Evolutionary conservation across 805 yeast genomes (phyloP).

Genomic region (Wickerhamiella qilinensis): DNA sequence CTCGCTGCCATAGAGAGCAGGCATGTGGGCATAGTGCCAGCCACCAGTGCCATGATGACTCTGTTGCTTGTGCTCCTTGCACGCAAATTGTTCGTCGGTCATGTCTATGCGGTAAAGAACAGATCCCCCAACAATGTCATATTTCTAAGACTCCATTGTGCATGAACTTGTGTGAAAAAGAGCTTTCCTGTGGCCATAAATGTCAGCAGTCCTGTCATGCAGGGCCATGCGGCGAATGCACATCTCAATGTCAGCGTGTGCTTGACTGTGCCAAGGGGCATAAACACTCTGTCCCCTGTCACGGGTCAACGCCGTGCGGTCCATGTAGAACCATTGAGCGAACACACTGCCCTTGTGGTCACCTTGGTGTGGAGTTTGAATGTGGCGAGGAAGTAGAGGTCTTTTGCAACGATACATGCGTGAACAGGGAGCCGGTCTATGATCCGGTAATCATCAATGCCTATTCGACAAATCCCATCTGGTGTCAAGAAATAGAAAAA

Average conservation of each 20-base stretch:
- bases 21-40: conserved; percentile 19
- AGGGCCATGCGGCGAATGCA: conserved; percentile 47
- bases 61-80: conserved; percentile 11
- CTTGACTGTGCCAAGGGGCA: conserved; percentile 40
- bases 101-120: conserved; percentile 46
- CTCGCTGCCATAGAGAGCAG: conserved; percentile 14
- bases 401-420: conserved; percentile 47
- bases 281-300: conserved; percentile 45
- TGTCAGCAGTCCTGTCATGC: conserved; percentile 42
- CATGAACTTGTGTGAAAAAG: conserved; percentile 39
- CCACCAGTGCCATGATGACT: conserved; percentile 12
- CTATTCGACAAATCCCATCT: conserved; percentile 32
- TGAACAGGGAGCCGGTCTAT: conserved; percentile 16
- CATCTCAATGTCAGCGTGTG: conserved; percentile 37
- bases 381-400: conserved; percentile 35
- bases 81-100: conserved; percentile 27
- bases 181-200: conserved; percentile 33
- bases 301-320: conserved; percentile 32
- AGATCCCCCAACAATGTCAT: conserved; percentile 45
- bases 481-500: conserved; percentile 52
- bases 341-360: conserved; percentile 50
- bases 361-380: conserved; percentile 30
- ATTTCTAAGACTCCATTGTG: conserved; percentile 45
- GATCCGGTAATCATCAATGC: conserved; percentile 26
- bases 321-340: conserved; percentile 29